Percentiles rank a stretch among this genome's conserved stretches.
phyloP scores from a whole-genome alignment of 768 basidiomycete genomes.

The Cystofilobasidium bisporidii region DNA sequence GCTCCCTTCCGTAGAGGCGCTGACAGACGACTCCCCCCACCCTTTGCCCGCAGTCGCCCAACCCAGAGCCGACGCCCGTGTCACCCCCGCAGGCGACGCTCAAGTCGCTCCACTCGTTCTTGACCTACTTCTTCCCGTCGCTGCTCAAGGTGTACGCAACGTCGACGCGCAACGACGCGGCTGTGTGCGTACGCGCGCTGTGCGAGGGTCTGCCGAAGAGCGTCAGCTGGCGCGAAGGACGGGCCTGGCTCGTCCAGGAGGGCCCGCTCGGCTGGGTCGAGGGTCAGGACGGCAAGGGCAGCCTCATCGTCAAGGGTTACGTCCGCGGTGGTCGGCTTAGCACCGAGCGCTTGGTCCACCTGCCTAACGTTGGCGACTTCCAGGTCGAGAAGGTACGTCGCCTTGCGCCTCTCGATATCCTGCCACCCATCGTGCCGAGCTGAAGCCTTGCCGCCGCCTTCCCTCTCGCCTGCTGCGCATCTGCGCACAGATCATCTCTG shows the following conservation, averaged over 20 bases:
- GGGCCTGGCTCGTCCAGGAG: slow-evolving; percentile 67
- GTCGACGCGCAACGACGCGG: slow-evolving; percentile 49
- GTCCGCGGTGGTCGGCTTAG: slow-evolving; percentile 70
- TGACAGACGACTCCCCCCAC: too few species aligned
- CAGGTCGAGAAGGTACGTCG: slow-evolving; percentile 61
- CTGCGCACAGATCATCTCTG: slow-evolving; percentile 58
- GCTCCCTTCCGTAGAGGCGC: too few species aligned
- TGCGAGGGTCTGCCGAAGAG: slow-evolving; percentile 75
- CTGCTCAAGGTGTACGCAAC: slow-evolving; percentile 56
- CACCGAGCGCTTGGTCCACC: slow-evolving; percentile 73
- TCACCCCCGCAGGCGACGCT: slow-evolving; percentile 47
- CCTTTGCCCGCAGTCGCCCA: slow-evolving; percentile 13
- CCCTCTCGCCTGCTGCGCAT: background rate
- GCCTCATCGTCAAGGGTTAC: slow-evolving; percentile 66
- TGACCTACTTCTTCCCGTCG: slow-evolving; percentile 84
- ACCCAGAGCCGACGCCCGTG: slow-evolving; percentile 13
- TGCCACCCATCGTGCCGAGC: too few species aligned
- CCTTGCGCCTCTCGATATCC: background rate
- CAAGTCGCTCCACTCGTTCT: slow-evolving; percentile 86
- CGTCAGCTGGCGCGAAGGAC: slow-evolving; percentile 71
- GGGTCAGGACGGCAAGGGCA: slow-evolving; percentile 46
- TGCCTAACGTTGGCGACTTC: slow-evolving; percentile 82
- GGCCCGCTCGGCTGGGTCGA: slow-evolving; percentile 22
- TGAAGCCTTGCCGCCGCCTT: slow-evolving; percentile 4
- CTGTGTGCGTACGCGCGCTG: slow-evolving; percentile 64